Evolutionary conservation across 805 yeast genomes (phyloP).

Genomic region (Pichia deserticola): DNA sequence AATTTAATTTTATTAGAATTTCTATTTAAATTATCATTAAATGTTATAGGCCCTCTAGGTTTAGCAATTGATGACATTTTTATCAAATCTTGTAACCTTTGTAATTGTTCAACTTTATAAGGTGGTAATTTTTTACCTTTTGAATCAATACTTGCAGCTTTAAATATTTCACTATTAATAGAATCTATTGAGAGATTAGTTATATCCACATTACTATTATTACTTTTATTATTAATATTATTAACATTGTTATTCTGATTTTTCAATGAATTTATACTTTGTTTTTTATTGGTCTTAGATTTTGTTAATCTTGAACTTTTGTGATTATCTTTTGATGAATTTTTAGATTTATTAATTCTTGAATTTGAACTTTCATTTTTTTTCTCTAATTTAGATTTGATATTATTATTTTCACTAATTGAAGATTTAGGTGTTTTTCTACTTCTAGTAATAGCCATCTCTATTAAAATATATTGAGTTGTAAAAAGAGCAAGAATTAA

Average conservation of each 20-base stretch:
- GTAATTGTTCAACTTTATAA: conserved; percentile 13
- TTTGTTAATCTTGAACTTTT: no score
- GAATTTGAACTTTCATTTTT: no score
- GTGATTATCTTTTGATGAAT: neutral
- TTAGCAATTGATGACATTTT: conserved; percentile 13
- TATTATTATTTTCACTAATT: no score
- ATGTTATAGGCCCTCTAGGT: conserved; percentile 13
- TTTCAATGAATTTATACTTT: no score
- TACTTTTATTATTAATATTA: neutral
- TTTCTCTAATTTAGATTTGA: no score
- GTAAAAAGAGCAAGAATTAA: no score
- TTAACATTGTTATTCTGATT: neutral
- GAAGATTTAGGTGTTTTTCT: neutral
- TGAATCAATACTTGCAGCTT: neutral
- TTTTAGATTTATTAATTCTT: neutral
- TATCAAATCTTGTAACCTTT: conserved; percentile 8
- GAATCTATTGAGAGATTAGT: no score
- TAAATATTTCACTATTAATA: neutral
- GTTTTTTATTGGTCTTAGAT: no score
- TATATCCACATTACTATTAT: neutral
- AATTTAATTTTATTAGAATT: neutral
- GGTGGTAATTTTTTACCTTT: conserved; percentile 10
- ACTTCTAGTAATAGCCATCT: neutral
- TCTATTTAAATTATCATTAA: conserved; percentile 1
- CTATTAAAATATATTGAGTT: no score